Percentiles rank a stretch among this genome's conserved stretches.
phyloP scores from a whole-genome alignment of 2,329 filamentous ascomycete species.

The Trichocomaceae sp. region DNA sequence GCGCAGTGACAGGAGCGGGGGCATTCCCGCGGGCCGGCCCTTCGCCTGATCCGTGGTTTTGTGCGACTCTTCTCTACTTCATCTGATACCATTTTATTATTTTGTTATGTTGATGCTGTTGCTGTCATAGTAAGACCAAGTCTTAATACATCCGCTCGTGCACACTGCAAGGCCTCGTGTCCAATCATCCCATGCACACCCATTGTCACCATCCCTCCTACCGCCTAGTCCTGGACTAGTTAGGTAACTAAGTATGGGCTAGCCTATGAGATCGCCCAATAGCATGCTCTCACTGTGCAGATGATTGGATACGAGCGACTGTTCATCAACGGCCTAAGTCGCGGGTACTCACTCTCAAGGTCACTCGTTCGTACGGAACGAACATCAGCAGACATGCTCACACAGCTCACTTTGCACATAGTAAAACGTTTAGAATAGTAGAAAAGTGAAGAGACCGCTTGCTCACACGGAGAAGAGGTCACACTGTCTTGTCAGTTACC shows the following conservation, averaged over 20 bases:
- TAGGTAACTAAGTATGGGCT: not conserved
- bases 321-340: not conserved
- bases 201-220: not conserved
- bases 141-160: not conserved
- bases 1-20: not conserved
- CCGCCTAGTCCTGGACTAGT: not conserved
- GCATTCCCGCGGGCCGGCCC: constrained; percentile 8
- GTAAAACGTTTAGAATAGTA: too few relatives aligned
- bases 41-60: constrained; percentile 5
- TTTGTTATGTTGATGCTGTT: too few relatives aligned
- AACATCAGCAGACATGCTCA: not conserved
- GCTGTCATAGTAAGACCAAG: not conserved
- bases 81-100: too few relatives aligned
- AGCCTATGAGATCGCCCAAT: not conserved
- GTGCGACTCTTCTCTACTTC: not conserved
- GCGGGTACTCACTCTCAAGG: not conserved
- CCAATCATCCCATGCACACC: constrained; percentile 6
- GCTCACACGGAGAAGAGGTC: not conserved
- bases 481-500: not conserved
- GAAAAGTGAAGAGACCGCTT: not conserved
- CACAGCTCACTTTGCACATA: too few relatives aligned
- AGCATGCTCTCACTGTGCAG: not conserved
- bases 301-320: not conserved
- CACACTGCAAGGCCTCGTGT: not conserved
- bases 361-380: not conserved